These are phyloP conservation scores for Naematelia encephala DNA, from an alignment of 768 basidiomycete genomes.

Conservation along the genomic window DNA sequence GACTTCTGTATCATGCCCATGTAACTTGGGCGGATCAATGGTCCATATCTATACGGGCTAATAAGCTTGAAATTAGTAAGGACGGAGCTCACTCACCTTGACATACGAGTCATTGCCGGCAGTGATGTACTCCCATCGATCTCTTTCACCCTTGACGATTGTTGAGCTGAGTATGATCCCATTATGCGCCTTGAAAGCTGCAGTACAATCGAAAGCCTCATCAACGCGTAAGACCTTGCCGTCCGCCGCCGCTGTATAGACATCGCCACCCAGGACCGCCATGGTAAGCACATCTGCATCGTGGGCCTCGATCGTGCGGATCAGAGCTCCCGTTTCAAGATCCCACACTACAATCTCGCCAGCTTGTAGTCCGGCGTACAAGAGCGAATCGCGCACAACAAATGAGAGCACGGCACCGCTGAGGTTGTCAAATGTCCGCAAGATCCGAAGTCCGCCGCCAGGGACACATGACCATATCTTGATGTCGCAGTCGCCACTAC, in stretches of 20 bases:
- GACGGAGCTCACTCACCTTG: slow-evolving; percentile 57
- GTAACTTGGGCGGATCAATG: slow-evolving; percentile 38
- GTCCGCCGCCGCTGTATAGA: slow-evolving; percentile 58
- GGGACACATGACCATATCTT: slow-evolving; percentile 55
- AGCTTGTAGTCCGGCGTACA: slow-evolving; percentile 92
- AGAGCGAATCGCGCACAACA: slow-evolving; percentile 67
- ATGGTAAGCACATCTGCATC: slow-evolving; percentile 84
- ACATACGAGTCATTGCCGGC: slow-evolving; percentile 82
- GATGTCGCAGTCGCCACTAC: slow-evolving; percentile 85
- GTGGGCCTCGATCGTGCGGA: slow-evolving; percentile 80
- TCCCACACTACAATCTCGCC: slow-evolving; percentile 89
- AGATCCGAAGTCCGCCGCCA: slow-evolving; percentile 35
- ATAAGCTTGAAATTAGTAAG: neutral
- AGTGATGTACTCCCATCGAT: slow-evolving; percentile 59
- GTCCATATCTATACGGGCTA: slow-evolving; percentile 52
- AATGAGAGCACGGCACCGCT: slow-evolving; percentile 79
- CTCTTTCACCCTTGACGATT: slow-evolving; percentile 53
- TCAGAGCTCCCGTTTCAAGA: slow-evolving; percentile 78
- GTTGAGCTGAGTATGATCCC: slow-evolving; percentile 80
- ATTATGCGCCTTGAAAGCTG: slow-evolving; percentile 75
- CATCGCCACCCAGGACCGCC: slow-evolving; percentile 61
- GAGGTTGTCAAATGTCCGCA: slow-evolving; percentile 42
- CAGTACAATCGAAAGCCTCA: slow-evolving; percentile 75
- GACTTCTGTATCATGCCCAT: slow-evolving; percentile 17
- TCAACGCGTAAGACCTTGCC: slow-evolving; percentile 79